These are phyloP conservation scores for Lepidopterella palustris DNA, from an alignment of 495 filamentous ascomycete genomes.

Conservation along the genomic window DNA sequence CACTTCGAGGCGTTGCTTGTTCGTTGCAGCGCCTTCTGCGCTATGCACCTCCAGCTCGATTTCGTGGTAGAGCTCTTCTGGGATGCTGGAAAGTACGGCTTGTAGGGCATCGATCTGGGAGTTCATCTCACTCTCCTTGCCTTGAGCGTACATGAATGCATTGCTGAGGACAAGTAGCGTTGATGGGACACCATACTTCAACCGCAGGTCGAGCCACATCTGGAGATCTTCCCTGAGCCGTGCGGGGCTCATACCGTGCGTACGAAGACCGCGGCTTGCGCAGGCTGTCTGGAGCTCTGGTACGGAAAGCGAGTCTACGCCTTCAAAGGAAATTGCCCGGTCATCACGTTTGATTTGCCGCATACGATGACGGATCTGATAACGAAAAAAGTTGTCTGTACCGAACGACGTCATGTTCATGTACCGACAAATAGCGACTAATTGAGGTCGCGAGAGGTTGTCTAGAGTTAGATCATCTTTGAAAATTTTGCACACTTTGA, in stretches of 20 bases:
- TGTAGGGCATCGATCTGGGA: constrained; percentile 91
- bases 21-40: constrained; percentile 94
- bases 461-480: constrained; percentile 97
- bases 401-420: constrained; percentile 97
- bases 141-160: constrained; percentile 89
- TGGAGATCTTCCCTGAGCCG: constrained; percentile 85
- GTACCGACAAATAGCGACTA: constrained; percentile 97
- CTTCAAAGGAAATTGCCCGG: constrained; percentile 88
- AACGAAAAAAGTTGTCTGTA: constrained; percentile 94
- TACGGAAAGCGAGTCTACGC: constrained; percentile 86
- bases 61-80: constrained; percentile 98
- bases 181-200: constrained; percentile 88
- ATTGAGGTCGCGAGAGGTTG: constrained; percentile 90
- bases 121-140: constrained; percentile 80
- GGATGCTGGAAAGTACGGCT: constrained; percentile 85
- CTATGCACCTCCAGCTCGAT: constrained; percentile 98
- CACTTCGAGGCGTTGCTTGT: constrained; percentile 98
- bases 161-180: constrained; percentile 94
- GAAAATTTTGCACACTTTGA: constrained; percentile 99
- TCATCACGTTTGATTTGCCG: constrained; percentile 98
- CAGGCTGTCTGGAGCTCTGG: constrained; percentile 87
- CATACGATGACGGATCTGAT: constrained; percentile 96
- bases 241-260: constrained; percentile 80
- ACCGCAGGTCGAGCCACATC: constrained; percentile 88
- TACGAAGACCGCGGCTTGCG: constrained; percentile 85